phyloP scores from a whole-genome alignment of 768 basidiomycete genomes.

The Agaricus bisporus region DNA sequence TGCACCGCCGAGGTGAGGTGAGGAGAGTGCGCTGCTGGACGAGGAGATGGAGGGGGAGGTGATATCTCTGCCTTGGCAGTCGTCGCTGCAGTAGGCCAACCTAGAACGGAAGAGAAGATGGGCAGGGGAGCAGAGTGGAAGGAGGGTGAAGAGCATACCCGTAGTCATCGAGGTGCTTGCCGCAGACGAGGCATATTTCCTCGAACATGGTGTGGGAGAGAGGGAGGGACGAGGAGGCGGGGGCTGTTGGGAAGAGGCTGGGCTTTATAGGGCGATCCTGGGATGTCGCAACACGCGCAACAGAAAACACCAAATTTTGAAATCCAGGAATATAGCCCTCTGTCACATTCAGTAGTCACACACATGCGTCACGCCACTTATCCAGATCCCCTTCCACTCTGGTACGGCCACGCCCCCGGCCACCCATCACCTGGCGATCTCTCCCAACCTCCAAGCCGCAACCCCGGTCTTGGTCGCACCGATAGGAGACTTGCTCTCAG shows the following conservation, averaged over 20 bases:
- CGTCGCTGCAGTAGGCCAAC: constrained; percentile 65
- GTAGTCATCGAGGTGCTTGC: constrained; percentile 56
- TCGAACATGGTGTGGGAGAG: constrained; percentile 52
- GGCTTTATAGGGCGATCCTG: constrained; percentile 31
- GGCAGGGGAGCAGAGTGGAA: constrained; percentile 8
- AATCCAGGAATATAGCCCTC: constrained; percentile 16
- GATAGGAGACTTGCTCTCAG: background rate
- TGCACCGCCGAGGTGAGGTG: constrained; percentile 52
- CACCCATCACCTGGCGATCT: constrained; percentile 6
- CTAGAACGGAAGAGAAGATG: constrained; percentile 26
- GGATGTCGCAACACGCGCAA: constrained; percentile 35
- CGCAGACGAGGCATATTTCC: constrained; percentile 72
- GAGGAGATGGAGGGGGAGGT: constrained; percentile 65
- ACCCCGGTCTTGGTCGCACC: constrained; percentile 9
- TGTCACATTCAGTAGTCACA: background rate
- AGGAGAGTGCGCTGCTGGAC: constrained; percentile 62
- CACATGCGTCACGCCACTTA: background rate
- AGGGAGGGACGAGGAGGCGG: constrained; percentile 11
- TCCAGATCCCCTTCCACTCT: constrained; percentile 8
- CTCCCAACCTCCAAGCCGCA: background rate
- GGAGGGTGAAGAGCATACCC: constrained; percentile 38
- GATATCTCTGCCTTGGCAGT: constrained; percentile 56
- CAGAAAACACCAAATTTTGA: constrained; percentile 22
- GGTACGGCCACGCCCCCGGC: constrained; percentile 2
- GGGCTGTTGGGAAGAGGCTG: constrained; percentile 15